phyloP scores from a whole-genome alignment of 345 rosid genomes.

The Moringa oleifera region DNA sequence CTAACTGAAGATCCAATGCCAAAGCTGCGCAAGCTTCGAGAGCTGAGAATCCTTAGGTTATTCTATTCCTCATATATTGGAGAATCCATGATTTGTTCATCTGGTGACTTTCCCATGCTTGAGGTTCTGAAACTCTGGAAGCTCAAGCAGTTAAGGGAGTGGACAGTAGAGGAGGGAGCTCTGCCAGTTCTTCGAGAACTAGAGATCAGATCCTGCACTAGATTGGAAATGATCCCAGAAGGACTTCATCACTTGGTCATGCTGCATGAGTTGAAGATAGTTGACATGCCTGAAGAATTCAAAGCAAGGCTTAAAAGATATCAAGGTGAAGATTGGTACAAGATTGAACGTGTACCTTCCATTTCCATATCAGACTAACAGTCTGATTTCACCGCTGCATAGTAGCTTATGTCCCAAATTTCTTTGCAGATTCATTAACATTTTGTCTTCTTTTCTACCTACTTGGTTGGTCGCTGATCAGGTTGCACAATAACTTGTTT shows the following conservation, averaged over 20 bases:
- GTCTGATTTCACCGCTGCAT: too few relatives aligned
- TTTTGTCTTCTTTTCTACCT: too few relatives aligned
- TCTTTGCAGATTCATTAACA: too few relatives aligned
- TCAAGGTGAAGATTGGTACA: not conserved
- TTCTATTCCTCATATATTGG: not conserved
- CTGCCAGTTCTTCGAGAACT: constrained; percentile 3
- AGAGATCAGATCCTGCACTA: constrained; percentile 14
- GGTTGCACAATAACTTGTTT: too few relatives aligned
- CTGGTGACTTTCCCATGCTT: not conserved
- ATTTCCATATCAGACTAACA: too few relatives aligned
- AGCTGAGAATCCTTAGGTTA: constrained; percentile 11
- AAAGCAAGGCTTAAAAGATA: constrained; percentile 3
- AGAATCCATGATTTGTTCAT: not conserved
- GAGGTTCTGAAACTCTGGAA: not conserved
- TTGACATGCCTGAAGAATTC: constrained; percentile 8
- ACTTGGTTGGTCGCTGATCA: too few relatives aligned
- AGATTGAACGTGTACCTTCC: too few relatives aligned
- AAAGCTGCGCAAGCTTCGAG: constrained; percentile 11
- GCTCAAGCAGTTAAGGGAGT: not conserved
- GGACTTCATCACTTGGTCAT: constrained; percentile 13
- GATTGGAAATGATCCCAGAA: constrained; percentile 13
- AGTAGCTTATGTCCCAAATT: too few relatives aligned
- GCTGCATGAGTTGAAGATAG: constrained; percentile 3
- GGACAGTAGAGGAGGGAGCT: constrained; percentile 2
- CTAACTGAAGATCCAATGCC: constrained; percentile 16